Evolutionary conservation across 441 rosid genomes (phyloP), one percentile per base, ranked within the genome.

Genomic region (Mallotus japonicus): DNA sequence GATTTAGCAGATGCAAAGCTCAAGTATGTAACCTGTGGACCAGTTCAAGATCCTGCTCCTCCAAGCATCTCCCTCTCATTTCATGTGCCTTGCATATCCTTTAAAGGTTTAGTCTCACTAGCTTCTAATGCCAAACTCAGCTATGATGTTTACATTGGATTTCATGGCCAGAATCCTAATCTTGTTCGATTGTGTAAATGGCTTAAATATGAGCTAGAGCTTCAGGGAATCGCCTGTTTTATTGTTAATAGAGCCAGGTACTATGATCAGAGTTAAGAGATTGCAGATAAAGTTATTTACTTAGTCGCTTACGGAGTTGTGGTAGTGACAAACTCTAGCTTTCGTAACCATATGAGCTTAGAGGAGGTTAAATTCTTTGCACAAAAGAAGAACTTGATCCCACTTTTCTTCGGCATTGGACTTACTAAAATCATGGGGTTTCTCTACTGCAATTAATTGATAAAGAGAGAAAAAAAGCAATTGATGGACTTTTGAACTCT

Each of bases 171-270:
- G 71, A 85, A 87, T 81, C 90, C 95, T 47, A 92, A 87, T 84
- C 77, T 94, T 80, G 76, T 84, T 53, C 86, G 92, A 58, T 90
- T 94, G 77, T 90, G 92, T 73, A 92, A 92, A 83, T 92, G 99
- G 99, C 80, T 94, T 42, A 94, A 92, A 82, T 94, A 97, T 32
- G 97, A 94, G 84, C 92, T 90, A 58, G 96, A 94, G 86, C 84
- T 92, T 72, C 95, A 90, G 82, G 97, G 99, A 2, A 92, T 94
- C 66, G 99, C 95, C 63, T 92, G 97, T 67, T 94, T 94, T 63
- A 88, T 89, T 20, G 93, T 92, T 8, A 97, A 94, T 59, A 84
- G 96, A 80, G 92, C 97, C 0, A 90, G 86, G 80, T 92, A 88
- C 67, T 86, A 92, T 0, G 90, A 90, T 69, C 97, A 94, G 82